phyloP scores from a whole-genome alignment of 202 grass and related monocot genomes.

The Zoysia matrella region DNA sequence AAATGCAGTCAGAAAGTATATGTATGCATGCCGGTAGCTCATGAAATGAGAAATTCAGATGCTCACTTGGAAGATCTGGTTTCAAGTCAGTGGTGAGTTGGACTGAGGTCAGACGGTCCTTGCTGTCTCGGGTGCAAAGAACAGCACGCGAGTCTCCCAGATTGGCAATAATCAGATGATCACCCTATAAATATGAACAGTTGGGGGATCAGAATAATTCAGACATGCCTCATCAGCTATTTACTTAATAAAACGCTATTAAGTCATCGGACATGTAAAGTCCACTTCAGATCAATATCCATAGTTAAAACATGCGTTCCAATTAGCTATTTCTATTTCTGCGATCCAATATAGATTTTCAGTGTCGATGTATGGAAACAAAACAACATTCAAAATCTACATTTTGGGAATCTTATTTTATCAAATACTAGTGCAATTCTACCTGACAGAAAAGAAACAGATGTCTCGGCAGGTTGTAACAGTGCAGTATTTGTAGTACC shows the following conservation, averaged over 20 bases:
- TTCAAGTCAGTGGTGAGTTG: slow-evolving; percentile 88
- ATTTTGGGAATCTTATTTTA: not conserved
- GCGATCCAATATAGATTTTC: not conserved
- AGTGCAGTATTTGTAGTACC: slow-evolving; percentile 34
- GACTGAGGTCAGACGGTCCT: slow-evolving; percentile 44
- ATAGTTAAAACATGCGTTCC: not conserved
- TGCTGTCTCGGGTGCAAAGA: slow-evolving; percentile 74
- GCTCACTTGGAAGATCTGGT: slow-evolving; percentile 76
- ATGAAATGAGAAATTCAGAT: not conserved
- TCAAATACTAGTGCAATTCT: too few relatives aligned
- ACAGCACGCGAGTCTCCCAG: slow-evolving; percentile 84
- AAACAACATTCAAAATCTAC: not conserved
- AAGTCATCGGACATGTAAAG: not conserved
- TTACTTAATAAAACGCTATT: not conserved
- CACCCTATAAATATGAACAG: slow-evolving; percentile 50
- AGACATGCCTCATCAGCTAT: not conserved
- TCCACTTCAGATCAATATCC: not conserved
- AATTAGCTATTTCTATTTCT: not conserved
- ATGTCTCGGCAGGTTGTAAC: not conserved
- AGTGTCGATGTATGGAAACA: not conserved
- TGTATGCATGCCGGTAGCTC: not conserved
- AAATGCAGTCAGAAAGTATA: not conserved
- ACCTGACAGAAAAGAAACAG: too few relatives aligned
- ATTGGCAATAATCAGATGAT: slow-evolving; percentile 82
- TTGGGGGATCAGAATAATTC: not conserved